Evolutionary conservation across 768 basidiomycete genomes (phyloP).

Genomic region (Tulasnella sp.): DNA sequence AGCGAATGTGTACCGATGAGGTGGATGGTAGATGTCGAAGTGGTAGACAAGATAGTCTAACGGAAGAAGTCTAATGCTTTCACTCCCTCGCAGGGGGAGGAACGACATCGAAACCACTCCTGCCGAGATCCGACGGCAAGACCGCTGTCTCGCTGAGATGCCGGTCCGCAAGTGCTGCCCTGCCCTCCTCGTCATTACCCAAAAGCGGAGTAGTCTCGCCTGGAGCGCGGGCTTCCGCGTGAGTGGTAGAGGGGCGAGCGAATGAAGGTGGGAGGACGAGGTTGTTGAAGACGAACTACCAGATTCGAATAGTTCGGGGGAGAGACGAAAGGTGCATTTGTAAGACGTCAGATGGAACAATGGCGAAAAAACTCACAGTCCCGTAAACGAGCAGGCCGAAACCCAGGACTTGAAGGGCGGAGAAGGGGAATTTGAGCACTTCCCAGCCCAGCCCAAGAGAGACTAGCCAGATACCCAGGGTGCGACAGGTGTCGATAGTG

Average conservation of each 20-base stretch:
- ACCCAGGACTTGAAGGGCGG: conserved; percentile 67
- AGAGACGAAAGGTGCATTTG: background rate
- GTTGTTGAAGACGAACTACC: conserved; percentile 81
- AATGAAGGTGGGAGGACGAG: conserved; percentile 58
- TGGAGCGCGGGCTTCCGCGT: conserved; percentile 15
- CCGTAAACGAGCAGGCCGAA: conserved; percentile 91
- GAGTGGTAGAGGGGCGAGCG: conserved; percentile 34
- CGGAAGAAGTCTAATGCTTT: background rate
- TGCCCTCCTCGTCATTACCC: conserved; percentile 24
- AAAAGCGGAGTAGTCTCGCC: conserved; percentile 18
- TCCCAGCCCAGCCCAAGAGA: conserved; percentile 89
- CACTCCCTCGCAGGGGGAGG: conserved; percentile 18
- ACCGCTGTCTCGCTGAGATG: conserved; percentile 71
- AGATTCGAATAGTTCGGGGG: conserved; percentile 6
- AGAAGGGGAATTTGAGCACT: conserved; percentile 64
- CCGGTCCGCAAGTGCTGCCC: conserved; percentile 45
- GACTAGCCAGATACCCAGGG: conserved; percentile 90
- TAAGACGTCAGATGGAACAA: background rate
- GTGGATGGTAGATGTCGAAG: too few relatives aligned
- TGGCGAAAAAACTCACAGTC: conserved; percentile 41
- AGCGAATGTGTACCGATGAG: too few relatives aligned
- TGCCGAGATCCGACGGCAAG: conserved; percentile 69
- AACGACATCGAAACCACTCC: conserved; percentile 71
- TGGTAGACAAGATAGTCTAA: background rate
- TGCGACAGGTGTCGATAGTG: conserved; percentile 89